Evolutionary conservation across 495 filamentous ascomycete genomes (phyloP).

Genomic region (Hypomontagnella submonticulosa): DNA sequence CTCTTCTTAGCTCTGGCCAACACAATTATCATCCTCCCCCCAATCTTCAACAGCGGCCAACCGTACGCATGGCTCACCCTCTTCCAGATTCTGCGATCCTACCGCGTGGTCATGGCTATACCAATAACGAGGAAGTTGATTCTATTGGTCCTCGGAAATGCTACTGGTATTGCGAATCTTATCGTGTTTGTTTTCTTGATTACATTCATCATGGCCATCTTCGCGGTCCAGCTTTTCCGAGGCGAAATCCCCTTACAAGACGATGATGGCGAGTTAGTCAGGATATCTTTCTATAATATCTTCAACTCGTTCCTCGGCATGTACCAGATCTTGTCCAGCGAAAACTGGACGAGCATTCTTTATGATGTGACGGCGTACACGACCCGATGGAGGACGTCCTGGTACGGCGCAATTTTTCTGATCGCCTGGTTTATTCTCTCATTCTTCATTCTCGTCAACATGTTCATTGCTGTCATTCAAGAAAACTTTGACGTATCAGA

Average conservation of each 20-base stretch:
- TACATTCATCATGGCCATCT: constrained; percentile 91
- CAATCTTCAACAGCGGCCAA: constrained; percentile 78
- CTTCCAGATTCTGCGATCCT: constrained; percentile 93
- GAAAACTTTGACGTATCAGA: constrained; percentile 99
- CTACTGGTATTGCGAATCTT: constrained; percentile 90
- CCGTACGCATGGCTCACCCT: constrained; percentile 89
- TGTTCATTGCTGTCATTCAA: constrained; percentile 99
- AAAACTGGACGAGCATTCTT: constrained; percentile 91
- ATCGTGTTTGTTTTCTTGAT: constrained; percentile 97
- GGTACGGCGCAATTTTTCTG: constrained; percentile 94
- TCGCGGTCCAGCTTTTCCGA: constrained; percentile 92
- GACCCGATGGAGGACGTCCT: constrained; percentile 71
- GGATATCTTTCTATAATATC: constrained; percentile 85
- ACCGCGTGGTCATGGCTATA: constrained; percentile 90
- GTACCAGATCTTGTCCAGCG: constrained; percentile 98
- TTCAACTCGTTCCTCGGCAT: constrained; percentile 97
- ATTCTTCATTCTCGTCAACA: constrained; percentile 97
- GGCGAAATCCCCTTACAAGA: constrained; percentile 77
- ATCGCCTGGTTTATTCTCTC: constrained; percentile 95
- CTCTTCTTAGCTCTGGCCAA: constrained; percentile 81
- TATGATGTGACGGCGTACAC: constrained; percentile 83
- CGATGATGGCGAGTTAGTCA: constrained; percentile 63
- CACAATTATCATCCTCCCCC: constrained; percentile 85
- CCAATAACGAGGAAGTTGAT: constrained; percentile 88
- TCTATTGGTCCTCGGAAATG: constrained; percentile 86